These are phyloP conservation scores for Saccharomycopsis fermentans DNA, from an alignment of 805 yeast genomes.

Conservation along the genomic window DNA sequence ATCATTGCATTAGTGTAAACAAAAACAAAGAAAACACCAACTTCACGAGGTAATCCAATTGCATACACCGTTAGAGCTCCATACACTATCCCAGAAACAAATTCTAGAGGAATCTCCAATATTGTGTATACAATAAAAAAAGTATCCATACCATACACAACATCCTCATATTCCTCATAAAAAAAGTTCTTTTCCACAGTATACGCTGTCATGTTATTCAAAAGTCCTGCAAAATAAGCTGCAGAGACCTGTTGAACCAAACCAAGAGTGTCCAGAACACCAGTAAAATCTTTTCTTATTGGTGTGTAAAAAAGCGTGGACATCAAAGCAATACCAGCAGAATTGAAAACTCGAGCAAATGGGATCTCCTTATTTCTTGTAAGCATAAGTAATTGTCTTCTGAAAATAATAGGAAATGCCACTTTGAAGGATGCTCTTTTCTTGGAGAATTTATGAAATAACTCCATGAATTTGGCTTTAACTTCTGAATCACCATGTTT, in stretches of 20 bases:
- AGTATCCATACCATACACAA: conserved; percentile 53
- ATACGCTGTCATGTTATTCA: conserved; percentile 66
- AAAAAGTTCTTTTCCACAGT: conserved; percentile 67
- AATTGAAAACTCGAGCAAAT: conserved; percentile 55
- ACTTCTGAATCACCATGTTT: background rate
- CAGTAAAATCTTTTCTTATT: conserved; percentile 33
- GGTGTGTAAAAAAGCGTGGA: conserved; percentile 63
- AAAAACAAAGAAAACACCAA: conserved; percentile 56
- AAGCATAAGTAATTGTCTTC: conserved; percentile 35
- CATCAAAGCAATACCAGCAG: conserved; percentile 51
- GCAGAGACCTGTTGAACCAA: conserved; percentile 64
- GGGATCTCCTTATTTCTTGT: conserved; percentile 46
- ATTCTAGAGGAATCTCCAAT: conserved; percentile 61
- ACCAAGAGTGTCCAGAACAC: conserved; percentile 63
- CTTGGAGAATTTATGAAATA: conserved; percentile 19
- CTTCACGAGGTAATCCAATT: conserved; percentile 62
- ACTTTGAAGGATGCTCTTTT: conserved; percentile 16
- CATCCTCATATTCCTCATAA: conserved; percentile 69
- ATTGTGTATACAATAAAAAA: conserved; percentile 51
- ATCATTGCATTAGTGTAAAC: conserved; percentile 43
- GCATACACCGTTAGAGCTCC: conserved; percentile 56
- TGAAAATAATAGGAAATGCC: conserved; percentile 15
- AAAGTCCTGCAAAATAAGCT: conserved; percentile 68
- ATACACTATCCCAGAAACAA: conserved; percentile 47
- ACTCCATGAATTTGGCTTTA: background rate